Evolutionary conservation across 257 asterid species (phyloP).

Genomic region (Mentha longifolia): DNA sequence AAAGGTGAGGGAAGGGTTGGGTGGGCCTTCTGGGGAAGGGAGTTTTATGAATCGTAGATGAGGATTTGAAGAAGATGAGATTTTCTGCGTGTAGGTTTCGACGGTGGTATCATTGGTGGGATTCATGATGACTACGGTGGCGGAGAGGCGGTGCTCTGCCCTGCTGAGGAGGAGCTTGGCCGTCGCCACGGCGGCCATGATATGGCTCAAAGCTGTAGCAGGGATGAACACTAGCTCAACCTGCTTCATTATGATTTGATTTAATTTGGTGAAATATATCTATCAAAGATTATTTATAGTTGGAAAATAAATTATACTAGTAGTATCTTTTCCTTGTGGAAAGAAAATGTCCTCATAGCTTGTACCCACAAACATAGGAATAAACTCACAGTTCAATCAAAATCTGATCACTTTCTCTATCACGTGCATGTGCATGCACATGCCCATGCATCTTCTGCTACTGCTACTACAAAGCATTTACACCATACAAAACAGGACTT

Average conservation of each 20-base stretch:
- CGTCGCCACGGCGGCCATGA: slow-evolving; percentile 19
- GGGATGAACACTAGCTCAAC: slow-evolving; percentile 12
- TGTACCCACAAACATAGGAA: no score
- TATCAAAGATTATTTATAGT: no score
- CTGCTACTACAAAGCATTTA: no score
- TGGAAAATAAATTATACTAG: no score
- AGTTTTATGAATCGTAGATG: neutral
- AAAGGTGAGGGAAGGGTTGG: neutral
- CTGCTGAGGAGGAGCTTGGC: slow-evolving; percentile 8
- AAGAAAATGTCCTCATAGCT: no score
- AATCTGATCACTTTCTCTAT: no score
- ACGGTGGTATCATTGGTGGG: neutral
- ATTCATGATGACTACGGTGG: slow-evolving; percentile 2
- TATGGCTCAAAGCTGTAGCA: neutral
- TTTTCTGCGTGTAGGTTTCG: neutral
- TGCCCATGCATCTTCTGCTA: no score
- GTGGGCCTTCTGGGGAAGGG: neutral
- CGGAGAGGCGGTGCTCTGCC: neutral
- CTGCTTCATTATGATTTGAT: neutral
- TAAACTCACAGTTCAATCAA: no score
- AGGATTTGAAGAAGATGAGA: neutral
- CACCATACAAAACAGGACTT: no score
- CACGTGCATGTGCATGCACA: no score
- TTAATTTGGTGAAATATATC: neutral
- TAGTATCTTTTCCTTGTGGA: no score